These are phyloP conservation scores for Fusarium dlaminii DNA, from an alignment of 2,329 filamentous ascomycete genomes.

Conservation along the genomic window DNA sequence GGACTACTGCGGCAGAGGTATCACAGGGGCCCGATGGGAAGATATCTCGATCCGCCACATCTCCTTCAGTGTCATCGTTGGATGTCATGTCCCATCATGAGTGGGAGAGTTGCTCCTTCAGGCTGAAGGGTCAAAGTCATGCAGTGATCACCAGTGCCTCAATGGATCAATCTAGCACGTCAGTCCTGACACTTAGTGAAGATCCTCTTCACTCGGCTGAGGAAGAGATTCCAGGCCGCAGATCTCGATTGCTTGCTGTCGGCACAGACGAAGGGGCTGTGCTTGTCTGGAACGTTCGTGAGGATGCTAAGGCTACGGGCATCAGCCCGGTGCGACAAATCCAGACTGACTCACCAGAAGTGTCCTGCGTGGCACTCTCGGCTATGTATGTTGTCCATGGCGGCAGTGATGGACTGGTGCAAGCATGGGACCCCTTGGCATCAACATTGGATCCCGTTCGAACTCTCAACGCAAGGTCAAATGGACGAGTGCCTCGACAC, in stretches of 20 bases:
- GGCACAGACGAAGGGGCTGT: slow-evolving; percentile 84
- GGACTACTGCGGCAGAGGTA: slow-evolving; percentile 16
- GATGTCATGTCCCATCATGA: slow-evolving; percentile 39
- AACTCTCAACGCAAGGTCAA: slow-evolving; percentile 87
- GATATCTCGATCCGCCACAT: slow-evolving; percentile 33
- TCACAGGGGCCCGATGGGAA: slow-evolving; percentile 29
- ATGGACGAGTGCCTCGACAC: slow-evolving; percentile 82
- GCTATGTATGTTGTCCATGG: slow-evolving; percentile 91
- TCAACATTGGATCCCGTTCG: slow-evolving; percentile 81
- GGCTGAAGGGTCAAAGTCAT: slow-evolving; percentile 66
- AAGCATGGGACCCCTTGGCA: slow-evolving; percentile 95
- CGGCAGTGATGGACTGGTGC: slow-evolving; percentile 92
- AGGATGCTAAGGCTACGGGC: slow-evolving; percentile 55
- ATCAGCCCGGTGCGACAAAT: slow-evolving; percentile 82
- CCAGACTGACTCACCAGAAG: slow-evolving; percentile 87
- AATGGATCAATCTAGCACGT: slow-evolving; percentile 78
- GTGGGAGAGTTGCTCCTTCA: slow-evolving; percentile 44
- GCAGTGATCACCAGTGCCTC: slow-evolving; percentile 74
- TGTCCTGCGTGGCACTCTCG: slow-evolving; percentile 84
- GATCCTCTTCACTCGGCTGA: slow-evolving; percentile 69
- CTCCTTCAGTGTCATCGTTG: slow-evolving; percentile 35
- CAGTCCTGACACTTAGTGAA: slow-evolving; percentile 76
- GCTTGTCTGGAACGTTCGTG: slow-evolving; percentile 85
- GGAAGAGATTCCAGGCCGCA: slow-evolving; percentile 82
- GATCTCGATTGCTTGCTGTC: slow-evolving; percentile 81